Base-by-base conservation (phyloP, 31 red algal genomes). In the Odonthalia washingtoniensis region DNA sequence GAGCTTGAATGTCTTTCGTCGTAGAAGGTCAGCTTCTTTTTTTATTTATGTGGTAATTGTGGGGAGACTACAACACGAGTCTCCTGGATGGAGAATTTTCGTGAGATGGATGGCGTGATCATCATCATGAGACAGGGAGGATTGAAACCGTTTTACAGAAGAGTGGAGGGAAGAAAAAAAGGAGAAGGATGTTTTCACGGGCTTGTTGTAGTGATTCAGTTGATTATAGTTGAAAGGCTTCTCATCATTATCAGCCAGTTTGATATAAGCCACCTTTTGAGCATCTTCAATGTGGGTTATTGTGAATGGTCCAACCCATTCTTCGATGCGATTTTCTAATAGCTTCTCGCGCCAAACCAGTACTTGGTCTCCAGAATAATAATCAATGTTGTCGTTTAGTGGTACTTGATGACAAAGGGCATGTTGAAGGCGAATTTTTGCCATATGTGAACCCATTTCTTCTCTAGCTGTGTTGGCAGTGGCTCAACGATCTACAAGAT, bases 1-100 rank as follows among this genome's bases (percentile, higher is more conserved):
- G 28, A 82, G 32, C 27, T 65, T 52, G 42, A 90, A 90, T 74
- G 66, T 90, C 28, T 66, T 67, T 0, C 63, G 67, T 12, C 82
- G 43, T 1, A 90, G 31, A 6, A 82, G 77, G 2, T 75, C 44
- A 40, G 27, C 53, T 31, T 75, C 77, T 4, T 26, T 65, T 39
- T 65, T 38, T 32, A 75, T 76, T 9, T 65, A 65, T 1, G 79
- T 45, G 5, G 28, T 53, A 62, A 90, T 90, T 30, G 70, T 1
- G 26, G 52, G 44, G 34, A 63, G 80, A 49, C 14, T 0, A 68
- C 17, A 30, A 37, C 1, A 83, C 75, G 1, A 75, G 57, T 76
- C 77, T 41, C 27, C 65, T 89, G 0, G n/a, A n/a, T n/a, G n/a
- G n/a, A n/a, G n/a, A n/a, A n/a, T n/a, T n/a, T n/a, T n/a, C n/a